These are phyloP conservation scores for Clitopilus hobsonii DNA, from an alignment of 768 basidiomycete species.

Conservation along the genomic window DNA sequence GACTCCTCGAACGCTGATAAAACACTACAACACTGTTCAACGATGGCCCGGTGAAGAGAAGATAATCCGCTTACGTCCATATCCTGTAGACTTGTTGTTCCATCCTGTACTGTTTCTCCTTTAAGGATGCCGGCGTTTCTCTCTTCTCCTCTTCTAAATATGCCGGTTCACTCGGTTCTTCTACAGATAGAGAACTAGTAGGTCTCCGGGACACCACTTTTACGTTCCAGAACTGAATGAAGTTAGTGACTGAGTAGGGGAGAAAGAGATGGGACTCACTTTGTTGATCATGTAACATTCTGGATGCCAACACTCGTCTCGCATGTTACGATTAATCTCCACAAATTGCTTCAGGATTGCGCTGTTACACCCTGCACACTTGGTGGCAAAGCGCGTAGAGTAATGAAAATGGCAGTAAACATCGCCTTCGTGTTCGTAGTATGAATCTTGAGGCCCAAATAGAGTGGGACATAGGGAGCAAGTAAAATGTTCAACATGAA, in stretches of 20 bases:
- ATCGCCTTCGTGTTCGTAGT: constrained; percentile 97
- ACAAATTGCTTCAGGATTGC: constrained; percentile 99
- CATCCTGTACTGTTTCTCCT: constrained; percentile 90
- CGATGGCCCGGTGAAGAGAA: constrained; percentile 7
- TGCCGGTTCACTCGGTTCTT: constrained; percentile 46
- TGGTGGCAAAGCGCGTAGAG: constrained; percentile 96
- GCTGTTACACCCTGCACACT: constrained; percentile 95
- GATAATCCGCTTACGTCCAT: constrained; percentile 75
- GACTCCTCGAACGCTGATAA: constrained; percentile 98
- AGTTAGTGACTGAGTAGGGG: constrained; percentile 2
- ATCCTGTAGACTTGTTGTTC: constrained; percentile 98
- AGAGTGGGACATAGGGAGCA: constrained; percentile 95
- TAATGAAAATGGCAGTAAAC: constrained; percentile 99
- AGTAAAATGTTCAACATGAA: constrained; percentile 98
- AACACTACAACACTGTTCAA: constrained; percentile 45
- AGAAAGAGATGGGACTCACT: constrained; percentile 38
- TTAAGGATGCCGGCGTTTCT: constrained; percentile 75
- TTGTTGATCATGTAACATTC: constrained; percentile 99
- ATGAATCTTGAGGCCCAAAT: constrained; percentile 97
- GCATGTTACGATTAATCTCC: constrained; percentile 97
- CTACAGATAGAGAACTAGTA: constrained; percentile 50
- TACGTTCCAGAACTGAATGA: constrained; percentile 92
- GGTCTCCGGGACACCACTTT: constrained; percentile 80
- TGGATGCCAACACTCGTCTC: constrained; percentile 99
- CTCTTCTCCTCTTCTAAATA: constrained; percentile 75